Evolutionary conservation across 345 rosid species (phyloP), one percentile per base, ranked within the genome.

Genomic region (Cardamine resedifolia): DNA sequence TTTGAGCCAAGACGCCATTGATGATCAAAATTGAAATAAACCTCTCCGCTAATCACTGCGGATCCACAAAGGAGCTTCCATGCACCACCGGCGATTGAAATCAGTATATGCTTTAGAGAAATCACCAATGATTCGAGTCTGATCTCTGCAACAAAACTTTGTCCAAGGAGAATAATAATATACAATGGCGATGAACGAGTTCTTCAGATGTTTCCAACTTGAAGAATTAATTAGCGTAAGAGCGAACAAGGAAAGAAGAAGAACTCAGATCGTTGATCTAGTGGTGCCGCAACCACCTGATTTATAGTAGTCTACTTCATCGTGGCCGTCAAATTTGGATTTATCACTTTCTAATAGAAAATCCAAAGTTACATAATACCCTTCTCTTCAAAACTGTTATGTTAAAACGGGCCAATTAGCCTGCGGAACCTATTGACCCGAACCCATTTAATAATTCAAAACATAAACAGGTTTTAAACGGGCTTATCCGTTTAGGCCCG

Each of bases 1-100:
- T 82, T 91, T 95, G 58, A 95, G 91, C 99, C 99, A 95, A 71
- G 91, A 85, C 73, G 96, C 92, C 98, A 95, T 95, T 72, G 75
- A 66, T 68, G 72, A 65, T 66, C 63, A 30, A 67, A 60, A 15
- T 65, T 59, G 31, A 55, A 57, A 56, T 34, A 50, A 50, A 50
- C 51, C 47, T 64, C 28, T 12, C 68, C 73, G 75, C 78, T 82
- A 82, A 63, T 72, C 62, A 48, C 45, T 48, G 75, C 78, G 62
- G 71, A 47, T 72, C 63, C 15, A 39, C 45, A 53, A 52, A 36
- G 63, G 64, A 77, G 82, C 77, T 77, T 73, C 88, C 88, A 84
- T 81, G 76, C 80, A 83, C 71, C 66, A 43, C 63, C 55, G 63
- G 64, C 28, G 56, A 74, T 64, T 66, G 60, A 30, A 55, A 76